phyloP scores from a whole-genome alignment of 306 rosid species.

The Pterocarpus macrocarpus region DNA sequence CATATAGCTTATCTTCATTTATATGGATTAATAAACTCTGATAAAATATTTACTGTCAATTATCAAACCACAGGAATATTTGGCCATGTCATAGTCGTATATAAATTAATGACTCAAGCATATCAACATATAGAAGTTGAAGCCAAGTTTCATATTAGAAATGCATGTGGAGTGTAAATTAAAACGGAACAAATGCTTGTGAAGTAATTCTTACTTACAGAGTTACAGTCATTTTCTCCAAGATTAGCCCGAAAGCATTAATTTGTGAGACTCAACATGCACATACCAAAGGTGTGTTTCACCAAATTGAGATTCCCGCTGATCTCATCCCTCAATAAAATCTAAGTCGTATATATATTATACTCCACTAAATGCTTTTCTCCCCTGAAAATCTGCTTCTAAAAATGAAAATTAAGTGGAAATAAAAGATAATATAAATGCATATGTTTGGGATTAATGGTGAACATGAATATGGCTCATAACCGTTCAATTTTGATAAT shows the following conservation, averaged over 20 bases:
- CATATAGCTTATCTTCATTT: constrained; percentile 2
- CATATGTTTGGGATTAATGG: no score
- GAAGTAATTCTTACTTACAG: neutral
- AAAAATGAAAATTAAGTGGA: neutral
- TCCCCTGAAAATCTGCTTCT: neutral
- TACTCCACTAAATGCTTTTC: neutral
- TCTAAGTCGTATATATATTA: constrained; percentile 14
- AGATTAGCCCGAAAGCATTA: constrained; percentile 25
- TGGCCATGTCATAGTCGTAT: neutral
- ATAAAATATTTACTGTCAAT: neutral
- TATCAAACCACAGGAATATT: neutral
- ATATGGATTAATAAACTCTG: neutral
- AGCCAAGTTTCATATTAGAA: neutral
- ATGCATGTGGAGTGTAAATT: neutral
- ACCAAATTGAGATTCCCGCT: constrained; percentile 44
- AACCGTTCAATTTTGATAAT: constrained; percentile 3
- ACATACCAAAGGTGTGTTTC: constrained; percentile 50
- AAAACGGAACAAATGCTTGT: neutral
- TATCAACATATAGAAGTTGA: neutral
- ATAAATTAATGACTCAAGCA: constrained; percentile 7
- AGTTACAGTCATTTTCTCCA: constrained; percentile 8
- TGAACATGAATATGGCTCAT: no score
- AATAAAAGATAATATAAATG: neutral
- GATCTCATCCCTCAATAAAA: constrained; percentile 27
- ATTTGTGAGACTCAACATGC: constrained; percentile 26